Base-by-base conservation (phyloP, 192 early-diverging fungal species). In the Umbelopsis isabellina region DNA sequence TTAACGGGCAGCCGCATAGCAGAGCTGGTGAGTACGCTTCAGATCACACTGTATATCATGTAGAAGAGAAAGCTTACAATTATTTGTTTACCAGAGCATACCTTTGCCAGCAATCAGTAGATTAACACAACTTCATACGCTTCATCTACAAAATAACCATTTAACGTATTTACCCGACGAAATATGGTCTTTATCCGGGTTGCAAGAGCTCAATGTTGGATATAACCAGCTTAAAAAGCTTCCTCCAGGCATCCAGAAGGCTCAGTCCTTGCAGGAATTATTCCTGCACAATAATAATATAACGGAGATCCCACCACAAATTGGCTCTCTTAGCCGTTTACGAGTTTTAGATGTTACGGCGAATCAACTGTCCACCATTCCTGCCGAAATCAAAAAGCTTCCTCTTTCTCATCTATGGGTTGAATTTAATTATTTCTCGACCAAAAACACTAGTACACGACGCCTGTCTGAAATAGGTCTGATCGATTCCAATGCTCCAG, bases 151-250 rank as follows among this genome's bases (percentile, higher is more conserved):
- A 45, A 65, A 72, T 27, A 82, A 82, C 46, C 44, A 73, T 18
- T 67, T 82, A 23, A 61, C 53, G 1, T 69, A 22, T 22, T 27
- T 82, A 33, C 78, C 77, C 2, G 13, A 15, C 12, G 67, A 68
- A 35, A 65, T 82, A 11, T 82, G 75, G 68, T 73, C 67, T 16
- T 68, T 82, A 2, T 46, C 22, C 21, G 55, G 49, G 9, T 61
- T 82, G 11, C 46, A 55, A 55, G 75, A 79, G 61, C 67, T 82
- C 2, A 77, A 80, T 67, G 10, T 82, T 15, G 75, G 73, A 12
- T 68, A 55, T 21, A 82, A 82, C 37, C 8, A 65, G 33, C 37
- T 82, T 7, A 49, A n/a, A 20, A 22, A 18, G n/a, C 37, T 82
- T 3, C 75, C 81, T 16, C 50, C 70, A 46, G 65, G 77, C 13